Evolutionary conservation across 2,329 filamentous ascomycete genomes (phyloP), one percentile per base, ranked within the genome.

Genomic region (Aureobasidium sp.): DNA sequence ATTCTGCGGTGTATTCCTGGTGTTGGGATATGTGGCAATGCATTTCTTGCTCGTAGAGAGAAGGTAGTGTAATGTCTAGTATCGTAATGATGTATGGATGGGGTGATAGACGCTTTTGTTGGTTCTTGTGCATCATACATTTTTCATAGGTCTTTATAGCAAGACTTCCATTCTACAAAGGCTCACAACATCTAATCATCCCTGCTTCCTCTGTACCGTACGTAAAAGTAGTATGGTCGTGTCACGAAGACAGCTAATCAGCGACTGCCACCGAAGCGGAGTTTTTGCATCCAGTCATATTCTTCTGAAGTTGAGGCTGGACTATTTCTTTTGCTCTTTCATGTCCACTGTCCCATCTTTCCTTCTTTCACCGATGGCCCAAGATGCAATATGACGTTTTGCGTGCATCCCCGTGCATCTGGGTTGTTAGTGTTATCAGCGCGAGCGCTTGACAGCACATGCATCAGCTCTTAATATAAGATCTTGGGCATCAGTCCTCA

Each of bases 21-120:
- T 97, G 48, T 79, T 97, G 67, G 93, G 94, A 7, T 99, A 97
- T 73, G 79, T 78, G 34, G 92, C 93, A 17, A 96, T 99, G 91
- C 94, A 99, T 78, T 77, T 97, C 65, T 76, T 99, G 70, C 84
- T 99, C 52, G 85, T 99, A 26, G 94, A 99, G 82, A 93, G 86
- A 81, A 82, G 90, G 71, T 93, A 81, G 66, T 65, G 56, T 51
- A 46, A 57, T 57, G 53, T 57, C 53, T 57, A 46, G 27, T 46
- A 41, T 36, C 10, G 10, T 26, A n/a, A 8, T 26, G 17, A n/a
- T 13, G 8, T 36, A 39, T 37, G 44, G 46, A 1, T 6, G 27
- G 10, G 13, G 26, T 7, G 34, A 47, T 37, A 59, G 43, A 48
- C 43, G 26, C 43, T 39, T 52, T 12, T 8, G 15, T n/a, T 51